Evolutionary conservation across 1,139 yeast genomes (phyloP).

Genomic region (Geotrichum histeridarum): DNA sequence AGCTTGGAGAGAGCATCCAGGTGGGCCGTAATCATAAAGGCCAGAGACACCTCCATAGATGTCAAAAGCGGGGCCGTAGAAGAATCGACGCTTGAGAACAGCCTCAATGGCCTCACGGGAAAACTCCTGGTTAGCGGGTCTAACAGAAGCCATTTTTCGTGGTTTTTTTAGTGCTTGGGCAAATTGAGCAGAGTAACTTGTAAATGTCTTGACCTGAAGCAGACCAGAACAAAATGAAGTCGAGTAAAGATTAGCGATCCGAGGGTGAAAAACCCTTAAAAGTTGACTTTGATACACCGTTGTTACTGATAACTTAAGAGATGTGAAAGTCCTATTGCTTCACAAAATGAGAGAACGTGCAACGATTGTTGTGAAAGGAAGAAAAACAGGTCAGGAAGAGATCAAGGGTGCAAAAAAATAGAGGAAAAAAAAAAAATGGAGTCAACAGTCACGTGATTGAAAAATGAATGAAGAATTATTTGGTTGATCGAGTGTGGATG

Average conservation of each 20-base stretch:
- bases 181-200: slow-evolving; percentile 1
- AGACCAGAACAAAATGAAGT: slow-evolving; percentile 1
- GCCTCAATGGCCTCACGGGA: slow-evolving; percentile 84
- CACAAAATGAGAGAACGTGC: not conserved
- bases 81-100: slow-evolving; percentile 89
- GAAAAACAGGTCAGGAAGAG: not conserved
- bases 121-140: slow-evolving; percentile 41
- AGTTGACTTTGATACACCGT: slow-evolving; percentile 12
- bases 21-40: slow-evolving; percentile 97
- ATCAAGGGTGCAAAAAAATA: not conserved
- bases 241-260: not conserved
- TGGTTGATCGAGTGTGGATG: not conserved
- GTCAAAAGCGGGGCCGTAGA: slow-evolving; percentile 95
- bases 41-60: slow-evolving; percentile 98
- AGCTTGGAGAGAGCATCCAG: slow-evolving; percentile 98
- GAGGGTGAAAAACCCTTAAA: slow-evolving; percentile 15
- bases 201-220: not conserved
- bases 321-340: slow-evolving; percentile 1
- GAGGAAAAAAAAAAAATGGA: not conserved
- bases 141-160: slow-evolving; percentile 24
- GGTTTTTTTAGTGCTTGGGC: not conserved
- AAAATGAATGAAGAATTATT: not conserved
- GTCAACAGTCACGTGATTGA: not conserved
- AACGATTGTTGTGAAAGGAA: not conserved
- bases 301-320: not conserved